Evolutionary conservation across 23 red algal genomes (phyloP).

Genomic region (Agarophyton chilense): DNA sequence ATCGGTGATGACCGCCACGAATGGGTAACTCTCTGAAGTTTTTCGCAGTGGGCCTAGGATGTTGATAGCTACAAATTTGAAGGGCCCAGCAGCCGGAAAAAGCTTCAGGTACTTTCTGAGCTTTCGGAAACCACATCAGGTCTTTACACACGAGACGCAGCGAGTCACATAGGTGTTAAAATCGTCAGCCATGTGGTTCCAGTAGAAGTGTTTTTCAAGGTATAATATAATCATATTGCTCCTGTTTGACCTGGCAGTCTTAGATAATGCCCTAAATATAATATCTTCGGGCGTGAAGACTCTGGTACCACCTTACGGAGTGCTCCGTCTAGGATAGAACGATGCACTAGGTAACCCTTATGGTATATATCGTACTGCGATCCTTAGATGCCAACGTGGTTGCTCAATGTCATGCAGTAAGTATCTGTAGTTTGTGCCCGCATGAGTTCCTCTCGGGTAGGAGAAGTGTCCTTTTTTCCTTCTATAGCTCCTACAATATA

Average conservation of each 20-base stretch:
- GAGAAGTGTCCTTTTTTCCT: not conserved
- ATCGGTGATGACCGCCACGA: not conserved
- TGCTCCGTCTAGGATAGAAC: slow-evolving; percentile 1
- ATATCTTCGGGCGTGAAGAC: not conserved
- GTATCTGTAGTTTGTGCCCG: no score
- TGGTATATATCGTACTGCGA: not conserved
- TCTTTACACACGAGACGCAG: no score
- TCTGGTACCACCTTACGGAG: no score
- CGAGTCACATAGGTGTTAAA: not conserved
- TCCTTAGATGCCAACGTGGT: no score
- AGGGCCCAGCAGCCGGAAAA: not conserved
- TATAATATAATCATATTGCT: not conserved
- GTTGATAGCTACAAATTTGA: not conserved
- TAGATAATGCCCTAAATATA: not conserved
- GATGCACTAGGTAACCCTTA: not conserved
- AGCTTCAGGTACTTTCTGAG: no score
- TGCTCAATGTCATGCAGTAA: no score
- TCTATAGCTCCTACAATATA: not conserved
- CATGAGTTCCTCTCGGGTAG: no score
- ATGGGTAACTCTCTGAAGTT: not conserved
- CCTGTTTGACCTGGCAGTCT: not conserved
- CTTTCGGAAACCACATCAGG: no score
- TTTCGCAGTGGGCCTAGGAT: not conserved
- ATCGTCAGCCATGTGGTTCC: not conserved
- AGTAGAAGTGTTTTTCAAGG: slow-evolving; percentile 8